Evolutionary conservation across 257 asterid genomes (phyloP).

Genomic region (Nicotiana obtusifolia): DNA sequence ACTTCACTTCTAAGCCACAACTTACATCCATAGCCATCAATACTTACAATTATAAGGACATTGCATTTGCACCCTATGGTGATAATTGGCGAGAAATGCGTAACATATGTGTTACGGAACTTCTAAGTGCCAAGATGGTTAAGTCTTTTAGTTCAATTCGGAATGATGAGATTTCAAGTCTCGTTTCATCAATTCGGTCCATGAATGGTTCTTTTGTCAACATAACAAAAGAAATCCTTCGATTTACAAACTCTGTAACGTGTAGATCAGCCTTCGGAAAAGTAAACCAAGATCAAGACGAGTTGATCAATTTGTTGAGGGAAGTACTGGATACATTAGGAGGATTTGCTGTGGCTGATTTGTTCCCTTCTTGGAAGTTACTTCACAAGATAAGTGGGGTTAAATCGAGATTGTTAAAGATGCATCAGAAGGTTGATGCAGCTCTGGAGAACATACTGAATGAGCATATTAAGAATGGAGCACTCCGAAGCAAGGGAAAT

Average conservation of each 20-base stretch:
- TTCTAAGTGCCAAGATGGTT: background rate
- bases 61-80: slow-evolving; percentile 19
- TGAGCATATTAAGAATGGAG: slow-evolving; percentile 20
- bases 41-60: slow-evolving; percentile 25
- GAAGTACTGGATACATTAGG: background rate
- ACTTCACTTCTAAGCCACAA: slow-evolving; percentile 30
- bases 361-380: background rate
- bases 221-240: slow-evolving; percentile 5
- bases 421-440: slow-evolving; percentile 20
- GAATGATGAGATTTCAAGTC: background rate
- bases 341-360: slow-evolving; percentile 9
- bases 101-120: background rate
- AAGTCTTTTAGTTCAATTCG: background rate
- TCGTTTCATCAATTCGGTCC: background rate
- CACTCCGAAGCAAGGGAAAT: slow-evolving; percentile 4
- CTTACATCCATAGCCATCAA: slow-evolving; percentile 19
- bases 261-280: background rate
- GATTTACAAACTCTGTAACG: slow-evolving; percentile 9
- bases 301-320: background rate
- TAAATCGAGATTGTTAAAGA: background rate
- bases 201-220: background rate
- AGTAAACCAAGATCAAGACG: slow-evolving; percentile 8
- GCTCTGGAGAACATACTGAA: slow-evolving; percentile 21
- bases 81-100: slow-evolving; percentile 20
- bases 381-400: background rate